A percentile compares a stretch with the other conserved stretches of the same genome.
phyloP scores from a whole-genome alignment of 805 yeast species.

The Metahyphopichia silvanorum region DNA sequence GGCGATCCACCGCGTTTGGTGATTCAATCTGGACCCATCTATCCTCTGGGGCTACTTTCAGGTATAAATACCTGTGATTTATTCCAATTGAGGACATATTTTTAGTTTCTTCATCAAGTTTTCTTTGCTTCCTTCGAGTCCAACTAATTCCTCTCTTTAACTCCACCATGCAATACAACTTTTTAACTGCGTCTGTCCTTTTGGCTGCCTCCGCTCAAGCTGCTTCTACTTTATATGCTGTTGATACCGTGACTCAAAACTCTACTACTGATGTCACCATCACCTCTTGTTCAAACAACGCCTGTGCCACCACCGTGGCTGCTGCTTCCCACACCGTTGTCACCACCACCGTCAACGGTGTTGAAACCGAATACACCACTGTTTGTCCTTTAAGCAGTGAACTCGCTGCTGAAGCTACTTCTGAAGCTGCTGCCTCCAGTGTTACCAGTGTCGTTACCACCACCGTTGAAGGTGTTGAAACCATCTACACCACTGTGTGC shows the following conservation, averaged over 20 bases:
- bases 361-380: conserved; percentile 32
- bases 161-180: conserved; percentile 20
- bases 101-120: conserved; percentile 1
- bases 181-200: conserved; percentile 19
- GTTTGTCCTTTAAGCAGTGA: conserved; percentile 23
- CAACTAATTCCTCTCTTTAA: conserved; percentile 6
- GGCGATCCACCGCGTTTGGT: too few relatives aligned
- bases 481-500: conserved; percentile 36
- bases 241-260: conserved; percentile 22
- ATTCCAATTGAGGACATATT: conserved; percentile 5
- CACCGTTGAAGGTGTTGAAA: conserved; percentile 30
- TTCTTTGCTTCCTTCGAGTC: neutral
- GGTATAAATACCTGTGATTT: conserved; percentile 13
- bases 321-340: conserved; percentile 12
- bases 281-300: conserved; percentile 36
- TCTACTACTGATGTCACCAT: conserved; percentile 33
- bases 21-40: too few relatives aligned
- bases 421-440: conserved; percentile 4
- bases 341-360: conserved; percentile 25
- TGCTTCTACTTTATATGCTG: conserved; percentile 11
- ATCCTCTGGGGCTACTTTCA: too few relatives aligned
- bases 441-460: conserved; percentile 21
- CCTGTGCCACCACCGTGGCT: conserved; percentile 15
- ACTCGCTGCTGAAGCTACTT: conserved; percentile 1
- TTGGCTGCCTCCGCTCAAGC: conserved; percentile 21